phyloP scores from a whole-genome alignment of 1,139 yeast genomes.

The Yamadazyma atlantica region DNA sequence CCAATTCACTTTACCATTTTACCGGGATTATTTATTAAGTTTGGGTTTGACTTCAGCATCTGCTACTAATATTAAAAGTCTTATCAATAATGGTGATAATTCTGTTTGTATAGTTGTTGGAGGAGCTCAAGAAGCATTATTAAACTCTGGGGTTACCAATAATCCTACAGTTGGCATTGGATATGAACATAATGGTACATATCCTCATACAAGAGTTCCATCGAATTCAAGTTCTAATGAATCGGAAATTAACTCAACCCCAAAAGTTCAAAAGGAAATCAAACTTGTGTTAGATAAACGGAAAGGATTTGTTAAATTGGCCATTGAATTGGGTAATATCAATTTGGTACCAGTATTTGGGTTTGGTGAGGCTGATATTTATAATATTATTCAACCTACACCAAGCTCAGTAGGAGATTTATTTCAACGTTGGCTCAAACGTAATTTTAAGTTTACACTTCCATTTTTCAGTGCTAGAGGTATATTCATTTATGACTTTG shows the following conservation, averaged over 20 bases:
- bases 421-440: constrained; percentile 72
- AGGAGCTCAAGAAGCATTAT: constrained; percentile 88
- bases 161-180: constrained; percentile 40
- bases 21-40: constrained; percentile 79
- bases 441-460: constrained; percentile 72
- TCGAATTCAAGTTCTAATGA: too few species aligned
- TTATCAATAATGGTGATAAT: constrained; percentile 62
- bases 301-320: constrained; percentile 86
- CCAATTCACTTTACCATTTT: constrained; percentile 85
- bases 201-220: too few species aligned
- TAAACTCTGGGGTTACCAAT: constrained; percentile 43
- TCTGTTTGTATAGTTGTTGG: constrained; percentile 92
- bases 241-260: background rate
- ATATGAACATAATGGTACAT: constrained; percentile 29
- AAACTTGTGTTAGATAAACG: constrained; percentile 69
- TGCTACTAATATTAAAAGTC: constrained; percentile 64
- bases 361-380: constrained; percentile 88
- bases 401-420: constrained; percentile 51
- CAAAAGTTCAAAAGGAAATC: constrained; percentile 9
- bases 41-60: constrained; percentile 88
- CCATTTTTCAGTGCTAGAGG: constrained; percentile 95
- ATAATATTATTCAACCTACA: constrained; percentile 58
- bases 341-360: constrained; percentile 84
- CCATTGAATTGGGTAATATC: constrained; percentile 76
- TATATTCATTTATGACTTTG: constrained; percentile 88